A percentile compares a stretch with the other conserved stretches of the same genome.
Conservation (phyloP, 768 basidiomycete species). For the Peribolospora baueri region DNA sequence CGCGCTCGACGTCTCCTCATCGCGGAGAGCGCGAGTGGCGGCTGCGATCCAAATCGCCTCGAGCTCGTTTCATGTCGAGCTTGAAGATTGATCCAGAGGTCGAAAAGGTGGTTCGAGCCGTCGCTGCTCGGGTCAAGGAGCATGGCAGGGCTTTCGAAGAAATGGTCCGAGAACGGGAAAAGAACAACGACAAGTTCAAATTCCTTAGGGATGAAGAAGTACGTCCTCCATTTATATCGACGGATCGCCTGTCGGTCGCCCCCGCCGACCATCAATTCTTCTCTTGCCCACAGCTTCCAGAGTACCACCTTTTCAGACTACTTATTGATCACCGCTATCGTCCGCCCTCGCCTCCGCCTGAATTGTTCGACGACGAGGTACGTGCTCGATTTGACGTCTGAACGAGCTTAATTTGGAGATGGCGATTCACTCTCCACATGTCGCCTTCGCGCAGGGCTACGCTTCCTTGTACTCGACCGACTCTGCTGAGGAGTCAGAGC, state of each 20-base stretch:
- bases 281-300: constrained; percentile 17
- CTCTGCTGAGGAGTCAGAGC: constrained; percentile 79
- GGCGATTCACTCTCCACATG: neutral
- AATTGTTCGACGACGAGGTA: constrained; percentile 21
- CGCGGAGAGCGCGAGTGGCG: constrained; percentile 7
- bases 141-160: constrained; percentile 78
- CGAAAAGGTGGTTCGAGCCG: constrained; percentile 61
- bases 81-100: constrained; percentile 30
- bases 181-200: constrained; percentile 88
- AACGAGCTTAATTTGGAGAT: neutral
- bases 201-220: constrained; percentile 38
- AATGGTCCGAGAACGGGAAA: constrained; percentile 86
- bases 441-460: constrained; percentile 14
- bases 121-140: constrained; percentile 55
- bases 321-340: constrained; percentile 20
- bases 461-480: constrained; percentile 27
- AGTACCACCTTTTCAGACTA: constrained; percentile 22
- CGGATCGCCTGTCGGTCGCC: neutral
- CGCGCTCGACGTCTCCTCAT: neutral
- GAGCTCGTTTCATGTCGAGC: neutral
- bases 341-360: constrained; percentile 18
- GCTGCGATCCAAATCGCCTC: neutral
- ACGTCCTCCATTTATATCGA: constrained; percentile 4
- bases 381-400: neutral
- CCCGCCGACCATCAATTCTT: neutral